These are phyloP conservation scores for Nicotiana sylvestris DNA, from an alignment of 257 asterid species.

Conservation along the genomic window DNA sequence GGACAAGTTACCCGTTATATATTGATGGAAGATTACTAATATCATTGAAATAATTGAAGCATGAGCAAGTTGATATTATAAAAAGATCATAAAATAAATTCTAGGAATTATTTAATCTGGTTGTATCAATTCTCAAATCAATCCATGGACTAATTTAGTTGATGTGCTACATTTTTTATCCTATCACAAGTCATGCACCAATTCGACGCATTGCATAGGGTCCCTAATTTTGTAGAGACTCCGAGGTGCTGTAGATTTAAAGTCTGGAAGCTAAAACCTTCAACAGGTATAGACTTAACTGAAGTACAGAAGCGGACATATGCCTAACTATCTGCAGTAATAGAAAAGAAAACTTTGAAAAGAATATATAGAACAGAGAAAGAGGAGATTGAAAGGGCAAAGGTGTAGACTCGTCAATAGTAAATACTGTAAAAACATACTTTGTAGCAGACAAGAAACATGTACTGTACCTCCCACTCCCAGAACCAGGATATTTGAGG, in stretches of 20 bases:
- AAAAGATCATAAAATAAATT: too few species aligned
- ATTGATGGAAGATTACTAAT: too few species aligned
- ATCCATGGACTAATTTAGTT: background rate
- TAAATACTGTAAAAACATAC: background rate
- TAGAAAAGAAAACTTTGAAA: background rate
- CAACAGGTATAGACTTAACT: slow-evolving; percentile 23
- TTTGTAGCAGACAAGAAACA: too few species aligned
- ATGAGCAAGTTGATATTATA: too few species aligned
- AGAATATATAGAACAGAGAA: too few species aligned
- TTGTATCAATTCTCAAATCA: background rate
- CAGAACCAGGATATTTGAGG: too few species aligned
- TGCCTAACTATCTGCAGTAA: slow-evolving; percentile 47
- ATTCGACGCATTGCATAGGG: background rate
- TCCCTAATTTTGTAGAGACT: background rate
- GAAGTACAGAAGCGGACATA: slow-evolving; percentile 90
- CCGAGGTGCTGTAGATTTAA: too few species aligned
- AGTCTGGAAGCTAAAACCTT: too few species aligned
- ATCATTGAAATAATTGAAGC: too few species aligned
- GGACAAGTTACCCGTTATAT: too few species aligned
- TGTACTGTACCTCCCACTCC: too few species aligned
- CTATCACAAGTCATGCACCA: background rate
- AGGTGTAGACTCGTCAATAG: background rate
- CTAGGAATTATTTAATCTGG: background rate
- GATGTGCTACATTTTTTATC: background rate
- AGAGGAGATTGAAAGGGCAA: background rate